phyloP scores from a whole-genome alignment of 2,329 filamentous ascomycete genomes.

The Pleomassaria siparia region DNA sequence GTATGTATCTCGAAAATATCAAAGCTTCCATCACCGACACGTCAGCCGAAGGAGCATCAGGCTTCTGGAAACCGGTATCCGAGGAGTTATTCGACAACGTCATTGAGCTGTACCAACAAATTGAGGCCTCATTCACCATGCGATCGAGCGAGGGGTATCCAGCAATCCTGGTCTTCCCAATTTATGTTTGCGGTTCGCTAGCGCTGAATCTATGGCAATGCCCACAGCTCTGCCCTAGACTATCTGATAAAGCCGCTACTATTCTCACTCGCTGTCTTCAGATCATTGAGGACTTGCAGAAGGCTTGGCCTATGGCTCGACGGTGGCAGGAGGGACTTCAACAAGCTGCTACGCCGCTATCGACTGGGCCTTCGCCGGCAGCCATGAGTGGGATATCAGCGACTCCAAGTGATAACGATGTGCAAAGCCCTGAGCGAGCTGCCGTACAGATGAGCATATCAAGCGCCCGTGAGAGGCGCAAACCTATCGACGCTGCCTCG shows the following conservation, averaged over 20 bases:
- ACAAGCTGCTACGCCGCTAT: neutral
- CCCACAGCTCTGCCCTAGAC: neutral
- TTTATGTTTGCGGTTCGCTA: slow-evolving; percentile 1
- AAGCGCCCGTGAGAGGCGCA: neutral
- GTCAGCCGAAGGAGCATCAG: neutral
- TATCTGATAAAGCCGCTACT: neutral
- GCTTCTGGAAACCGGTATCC: slow-evolving; percentile 1
- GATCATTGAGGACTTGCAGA: neutral
- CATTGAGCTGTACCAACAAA: slow-evolving; percentile 1
- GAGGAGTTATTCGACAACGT: slow-evolving; percentile 2
- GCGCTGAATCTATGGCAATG: slow-evolving; percentile 3
- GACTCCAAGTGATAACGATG: neutral
- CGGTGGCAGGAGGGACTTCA: neutral
- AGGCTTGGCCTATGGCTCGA: slow-evolving; percentile 1
- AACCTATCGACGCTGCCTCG: neutral
- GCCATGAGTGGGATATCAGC: neutral
- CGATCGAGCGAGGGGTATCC: neutral
- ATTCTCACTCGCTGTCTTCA: neutral
- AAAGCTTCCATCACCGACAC: neutral
- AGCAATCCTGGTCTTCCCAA: neutral
- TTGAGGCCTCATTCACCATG: slow-evolving; percentile 1
- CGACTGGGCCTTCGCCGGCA: neutral
- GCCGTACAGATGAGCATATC: neutral
- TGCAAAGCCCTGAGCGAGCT: neutral
- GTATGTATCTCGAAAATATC: slow-evolving; percentile 3